A percentile compares a stretch with the other conserved stretches of the same genome.
Evolutionary conservation across 2,329 filamentous ascomycete species (phyloP).

Genomic region (Colletotrichum sp.): DNA sequence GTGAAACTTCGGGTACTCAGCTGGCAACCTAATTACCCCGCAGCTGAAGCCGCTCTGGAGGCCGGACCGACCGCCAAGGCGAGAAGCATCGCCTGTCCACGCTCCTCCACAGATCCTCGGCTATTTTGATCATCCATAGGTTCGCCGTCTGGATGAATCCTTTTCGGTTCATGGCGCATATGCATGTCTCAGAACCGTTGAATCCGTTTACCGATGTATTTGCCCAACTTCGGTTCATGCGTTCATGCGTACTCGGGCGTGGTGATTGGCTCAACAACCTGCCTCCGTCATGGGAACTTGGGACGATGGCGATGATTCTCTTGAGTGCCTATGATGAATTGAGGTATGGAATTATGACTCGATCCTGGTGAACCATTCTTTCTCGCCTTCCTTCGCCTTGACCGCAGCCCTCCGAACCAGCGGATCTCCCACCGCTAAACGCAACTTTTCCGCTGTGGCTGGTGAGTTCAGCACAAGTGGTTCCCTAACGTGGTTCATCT

Average conservation of each 20-base stretch:
- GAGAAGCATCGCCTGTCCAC: not conserved
- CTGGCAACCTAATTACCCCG: not conserved
- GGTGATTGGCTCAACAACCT: not conserved
- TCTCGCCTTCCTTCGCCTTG: not conserved
- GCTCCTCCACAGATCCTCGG: not conserved
- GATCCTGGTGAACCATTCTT: not conserved
- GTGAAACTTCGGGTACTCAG: not conserved
- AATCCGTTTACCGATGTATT: not conserved
- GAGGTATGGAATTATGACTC: not conserved
- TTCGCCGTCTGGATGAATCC: not conserved
- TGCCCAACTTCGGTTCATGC: not conserved
- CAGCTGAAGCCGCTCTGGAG: not conserved
- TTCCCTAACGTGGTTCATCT: not conserved
- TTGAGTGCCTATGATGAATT: not conserved
- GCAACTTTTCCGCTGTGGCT: not conserved
- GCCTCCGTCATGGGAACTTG: not conserved
- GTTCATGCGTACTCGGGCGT: not conserved
- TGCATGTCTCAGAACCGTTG: not conserved
- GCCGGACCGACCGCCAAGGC: not conserved
- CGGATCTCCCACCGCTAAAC: not conserved
- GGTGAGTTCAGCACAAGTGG: not conserved
- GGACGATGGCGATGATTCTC: not conserved
- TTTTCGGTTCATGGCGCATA: not conserved
- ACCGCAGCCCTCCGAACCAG: not conserved
- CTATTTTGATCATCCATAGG: not conserved